Base-by-base conservation (phyloP, 345 rosid genomes). In the Eucalyptus grandis region DNA sequence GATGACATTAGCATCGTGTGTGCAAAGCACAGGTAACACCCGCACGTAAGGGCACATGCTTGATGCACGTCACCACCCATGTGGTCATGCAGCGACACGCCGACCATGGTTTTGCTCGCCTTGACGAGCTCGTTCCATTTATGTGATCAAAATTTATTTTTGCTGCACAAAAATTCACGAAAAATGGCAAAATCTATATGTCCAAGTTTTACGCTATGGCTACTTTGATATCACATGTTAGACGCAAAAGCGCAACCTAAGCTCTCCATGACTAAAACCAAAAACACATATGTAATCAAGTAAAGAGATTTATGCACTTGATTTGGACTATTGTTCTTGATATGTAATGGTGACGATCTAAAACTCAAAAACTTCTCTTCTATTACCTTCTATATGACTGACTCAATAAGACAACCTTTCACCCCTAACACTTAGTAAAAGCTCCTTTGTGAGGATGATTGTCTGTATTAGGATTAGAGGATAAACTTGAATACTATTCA, bases 41-140 rank as follows among this genome's bases (percentile, higher is more conserved):
- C 11, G 1, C 58, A 53, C 0, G 5, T 53, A 2, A 53, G 24
- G 58, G 58, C 58, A 53, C 58, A 53, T 53, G 24, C 58, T 53
- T 5, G 5, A 53, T 53, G 58, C 24, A 53, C 2, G 11, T 53
- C 5, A 0, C 24, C 58, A 19, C 11, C 24, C 58, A 8, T 0
- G 10, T 19, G 56, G 56, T 19, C 56, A 53, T 2, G 56, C 2
- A 2, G 56, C 4, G 2, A 53, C 9, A 2, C 0, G 24, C 10
- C 5, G 0, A 19, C 24, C 24, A 53, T 2, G 5, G 24, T 53
- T 53, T 19, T 53, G 58, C 58, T 53, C 0, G 0, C 7, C 56
- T 53, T 53, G 58, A 53, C 0, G 1, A 53, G 58, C 24, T 2
- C 5, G 2, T 53, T 53, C 24, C 24, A 53, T 53, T 53, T 53